phyloP scores from a whole-genome alignment of 805 yeast genomes.

The Candida koratica region DNA sequence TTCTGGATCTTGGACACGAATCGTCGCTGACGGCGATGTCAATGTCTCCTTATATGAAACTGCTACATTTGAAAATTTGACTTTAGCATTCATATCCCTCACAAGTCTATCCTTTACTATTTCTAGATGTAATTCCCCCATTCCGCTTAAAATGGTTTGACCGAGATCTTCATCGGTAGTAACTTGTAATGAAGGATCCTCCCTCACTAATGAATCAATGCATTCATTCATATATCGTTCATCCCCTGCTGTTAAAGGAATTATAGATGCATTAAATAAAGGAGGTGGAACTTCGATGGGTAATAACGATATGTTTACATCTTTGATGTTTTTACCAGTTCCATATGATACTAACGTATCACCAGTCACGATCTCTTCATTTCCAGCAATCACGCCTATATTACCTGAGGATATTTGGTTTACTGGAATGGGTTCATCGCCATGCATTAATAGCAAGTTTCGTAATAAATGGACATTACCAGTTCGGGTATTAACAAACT shows the following conservation, averaged over 20 bases:
- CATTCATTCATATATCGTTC: constrained; percentile 68
- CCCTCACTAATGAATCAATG: constrained; percentile 61
- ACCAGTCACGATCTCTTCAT: constrained; percentile 75
- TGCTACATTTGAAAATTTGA: constrained; percentile 75
- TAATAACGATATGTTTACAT: constrained; percentile 47
- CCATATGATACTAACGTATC: constrained; percentile 76
- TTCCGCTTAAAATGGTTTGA: constrained; percentile 85
- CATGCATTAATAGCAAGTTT: constrained; percentile 79
- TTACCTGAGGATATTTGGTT: constrained; percentile 64
- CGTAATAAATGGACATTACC: constrained; percentile 64
- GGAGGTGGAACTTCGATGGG: constrained; percentile 91
- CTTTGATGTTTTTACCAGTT: constrained; percentile 44
- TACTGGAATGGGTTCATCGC: constrained; percentile 77
- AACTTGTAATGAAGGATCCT: constrained; percentile 84
- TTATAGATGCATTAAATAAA: constrained; percentile 79
- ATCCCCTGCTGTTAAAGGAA: constrained; percentile 82
- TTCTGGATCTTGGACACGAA: constrained; percentile 17
- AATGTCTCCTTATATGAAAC: constrained; percentile 84
- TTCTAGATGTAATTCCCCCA: constrained; percentile 96
- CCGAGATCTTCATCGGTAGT: constrained; percentile 79
- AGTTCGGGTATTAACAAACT: constrained; percentile 64
- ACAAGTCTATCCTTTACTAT: constrained; percentile 76
- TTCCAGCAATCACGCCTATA: constrained; percentile 84
- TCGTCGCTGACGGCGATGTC: constrained; percentile 19
- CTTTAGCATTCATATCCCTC: constrained; percentile 78